Evolutionary conservation across 768 basidiomycete species (phyloP), one percentile per base, ranked within the genome.

Genomic region (Pholiota microspora): DNA sequence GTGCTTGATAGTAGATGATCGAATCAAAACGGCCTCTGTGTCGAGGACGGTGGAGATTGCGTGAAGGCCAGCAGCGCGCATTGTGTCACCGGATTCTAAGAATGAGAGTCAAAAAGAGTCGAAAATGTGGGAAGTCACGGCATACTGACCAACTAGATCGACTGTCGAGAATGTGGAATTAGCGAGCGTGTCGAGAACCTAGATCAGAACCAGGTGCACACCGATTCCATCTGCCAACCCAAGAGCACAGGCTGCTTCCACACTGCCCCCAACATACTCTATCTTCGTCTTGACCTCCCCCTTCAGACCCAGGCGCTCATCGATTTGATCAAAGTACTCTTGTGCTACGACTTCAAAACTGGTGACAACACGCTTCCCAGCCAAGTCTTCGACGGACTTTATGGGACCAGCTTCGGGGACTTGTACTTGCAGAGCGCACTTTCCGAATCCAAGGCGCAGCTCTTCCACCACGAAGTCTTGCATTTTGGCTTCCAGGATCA

Each of bases 151-250:
- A 58, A 98, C 96, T 49, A 99, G 87, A 71, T 99, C 96, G 46
- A 99, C 94, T 94, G 63, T 1, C 53, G 51, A 25, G 28, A 7
- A 12, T 10, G 10, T 34, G 23, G 51, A 49, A 42, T 60, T 45
- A 56, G 42, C 53, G 46, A 44, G 52, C 29, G 5, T 23, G 27
- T 36, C 16, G 35, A 45, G 5, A 7, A 18, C 13, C 7, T 24
- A n/a, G 18, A 45, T 13, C 4, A 23, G 50, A 54, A 59, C 47
- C 29, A 24, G 18, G 21, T 7, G 72, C 86, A 63, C 62, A 94
- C 93, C 92, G 53, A 99, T 98, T 7, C 94, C 97, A 71, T 99
- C 97, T 4, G 97, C 96, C 58, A 98, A 77, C 1, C 97, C 97
- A 10, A 99, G 77, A 1, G 97, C 84, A 74, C 97, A 99, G 32